These are phyloP conservation scores for Pulicaria dysenterica DNA, from an alignment of 129 eudicot genomes.

Conservation along the genomic window DNA sequence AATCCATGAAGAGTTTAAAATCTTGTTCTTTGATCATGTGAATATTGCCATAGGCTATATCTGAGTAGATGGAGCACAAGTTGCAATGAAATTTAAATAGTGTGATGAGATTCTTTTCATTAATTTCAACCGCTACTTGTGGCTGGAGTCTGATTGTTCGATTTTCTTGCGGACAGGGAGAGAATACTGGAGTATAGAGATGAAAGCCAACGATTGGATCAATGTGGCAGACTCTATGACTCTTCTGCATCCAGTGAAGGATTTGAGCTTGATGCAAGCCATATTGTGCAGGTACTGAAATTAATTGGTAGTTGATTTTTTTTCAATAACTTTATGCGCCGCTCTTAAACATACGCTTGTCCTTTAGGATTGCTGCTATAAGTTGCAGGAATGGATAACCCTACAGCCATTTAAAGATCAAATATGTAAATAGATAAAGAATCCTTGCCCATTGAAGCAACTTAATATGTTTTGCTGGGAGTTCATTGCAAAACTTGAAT, in stretches of 20 bases:
- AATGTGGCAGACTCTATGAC: conserved; percentile 88
- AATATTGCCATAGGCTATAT: not conserved
- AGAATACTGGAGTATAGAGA: conserved; percentile 88
- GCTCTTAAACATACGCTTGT: not conserved
- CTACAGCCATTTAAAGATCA: too few relatives aligned
- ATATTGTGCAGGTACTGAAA: conserved; percentile 61
- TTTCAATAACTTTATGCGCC: not conserved
- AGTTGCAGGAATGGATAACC: too few relatives aligned
- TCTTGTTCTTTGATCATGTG: not conserved
- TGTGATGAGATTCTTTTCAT: not conserved
- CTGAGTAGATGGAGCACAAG: not conserved
- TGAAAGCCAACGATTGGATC: conserved; percentile 92
- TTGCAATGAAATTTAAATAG: not conserved
- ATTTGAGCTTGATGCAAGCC: conserved; percentile 90
- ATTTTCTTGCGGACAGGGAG: conserved; percentile 60
- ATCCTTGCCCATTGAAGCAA: too few relatives aligned
- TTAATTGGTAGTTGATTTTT: not conserved
- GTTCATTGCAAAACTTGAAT: too few relatives aligned
- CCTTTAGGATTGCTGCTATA: not conserved
- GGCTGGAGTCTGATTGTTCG: not conserved
- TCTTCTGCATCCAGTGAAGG: conserved; percentile 75
- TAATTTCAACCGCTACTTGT: not conserved
- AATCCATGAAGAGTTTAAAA: not conserved
- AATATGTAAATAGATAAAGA: too few relatives aligned
- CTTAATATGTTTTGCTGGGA: too few relatives aligned